Base-by-base conservation (phyloP, 768 basidiomycete genomes). In the Grammothele lineata region DNA sequence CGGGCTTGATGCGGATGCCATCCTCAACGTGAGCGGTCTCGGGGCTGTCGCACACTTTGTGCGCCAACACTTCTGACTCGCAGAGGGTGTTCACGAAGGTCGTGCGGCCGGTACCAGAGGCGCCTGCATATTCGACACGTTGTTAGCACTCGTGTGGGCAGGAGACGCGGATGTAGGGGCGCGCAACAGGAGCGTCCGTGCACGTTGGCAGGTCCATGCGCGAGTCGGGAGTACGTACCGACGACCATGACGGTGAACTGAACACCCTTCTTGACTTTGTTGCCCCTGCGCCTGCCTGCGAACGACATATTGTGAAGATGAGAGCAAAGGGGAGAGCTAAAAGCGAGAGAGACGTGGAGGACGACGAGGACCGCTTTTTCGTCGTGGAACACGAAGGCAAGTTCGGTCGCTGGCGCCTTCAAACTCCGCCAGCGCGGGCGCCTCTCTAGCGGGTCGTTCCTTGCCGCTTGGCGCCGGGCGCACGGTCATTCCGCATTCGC, bases 11-110 rank as follows among this genome's bases (percentile, higher is more conserved):
- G 66, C 80, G 84, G 64, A 97, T 93, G 47, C 89, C 87, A 62
- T 92, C 86, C 65, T 98, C 96, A 48, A 92, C 76, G 66, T 98
- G 93, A 14, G 93, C 92, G n/a, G 80, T 78, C 58, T 87, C 85
- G 10, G 94, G 88, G 55, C 78, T 78, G 63, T 91, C 88, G 50
- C 80, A 82, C 40, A 89, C 74, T 69, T 93, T 92, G 77, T 97
- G 94, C 4, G 76, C 63, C 41, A 97, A 74, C 18, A 97, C 92
- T 58, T 93, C 89, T 27, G 87, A 85, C 74, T 99, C 95, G 76
- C 93, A 95, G 49, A 99, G 89, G 40, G 96, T 99, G 76, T 99
- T 99, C 65, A 99, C 92, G 61, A 99, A 98, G 47, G 95, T 99
- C 48, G 95, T 98, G 47, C 93, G 88, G 52, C 93, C 93, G 43